These are phyloP conservation scores for Tolypocladium nubicola DNA, from an alignment of 2,329 filamentous ascomycete species.

Conservation along the genomic window DNA sequence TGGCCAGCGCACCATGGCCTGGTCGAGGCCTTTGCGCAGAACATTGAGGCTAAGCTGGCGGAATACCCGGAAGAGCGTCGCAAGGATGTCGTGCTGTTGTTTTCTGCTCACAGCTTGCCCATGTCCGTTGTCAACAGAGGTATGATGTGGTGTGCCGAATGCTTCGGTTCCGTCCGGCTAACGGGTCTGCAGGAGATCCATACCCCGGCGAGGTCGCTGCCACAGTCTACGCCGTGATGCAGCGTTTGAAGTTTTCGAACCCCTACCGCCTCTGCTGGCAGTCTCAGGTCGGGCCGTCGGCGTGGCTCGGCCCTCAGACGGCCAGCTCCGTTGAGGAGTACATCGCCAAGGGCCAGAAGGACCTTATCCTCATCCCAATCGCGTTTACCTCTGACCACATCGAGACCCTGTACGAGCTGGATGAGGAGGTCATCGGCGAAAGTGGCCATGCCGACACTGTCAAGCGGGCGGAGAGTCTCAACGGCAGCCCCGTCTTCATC, in stretches of 20 bases:
- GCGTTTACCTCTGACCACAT: conserved; percentile 99
- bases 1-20: conserved; percentile 91
- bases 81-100: conserved; percentile 74
- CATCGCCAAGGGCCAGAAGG: conserved; percentile 81
- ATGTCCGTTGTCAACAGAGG: conserved; percentile 96
- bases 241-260: conserved; percentile 76
- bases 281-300: conserved; percentile 89
- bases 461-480: conserved; percentile 85
- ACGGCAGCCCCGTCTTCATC: conserved; percentile 86
- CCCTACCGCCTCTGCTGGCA: conserved; percentile 95
- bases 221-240: conserved; percentile 95
- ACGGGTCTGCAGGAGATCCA: conserved; percentile 58
- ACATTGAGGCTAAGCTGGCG: conserved; percentile 75
- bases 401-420: conserved; percentile 89
- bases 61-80: conserved; percentile 77
- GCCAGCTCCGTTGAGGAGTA: conserved; percentile 80
- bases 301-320: conserved; percentile 94
- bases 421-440: conserved; percentile 90
- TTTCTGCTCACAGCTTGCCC: conserved; percentile 90
- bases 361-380: conserved; percentile 85
- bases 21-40: conserved; percentile 83
- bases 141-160: conserved; percentile 17
- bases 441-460: conserved; percentile 67
- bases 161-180: conserved; percentile 8
- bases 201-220: conserved; percentile 94